These are phyloP conservation scores for Tolypocladium album DNA, from an alignment of 2,329 filamentous ascomycete species.

Conservation along the genomic window DNA sequence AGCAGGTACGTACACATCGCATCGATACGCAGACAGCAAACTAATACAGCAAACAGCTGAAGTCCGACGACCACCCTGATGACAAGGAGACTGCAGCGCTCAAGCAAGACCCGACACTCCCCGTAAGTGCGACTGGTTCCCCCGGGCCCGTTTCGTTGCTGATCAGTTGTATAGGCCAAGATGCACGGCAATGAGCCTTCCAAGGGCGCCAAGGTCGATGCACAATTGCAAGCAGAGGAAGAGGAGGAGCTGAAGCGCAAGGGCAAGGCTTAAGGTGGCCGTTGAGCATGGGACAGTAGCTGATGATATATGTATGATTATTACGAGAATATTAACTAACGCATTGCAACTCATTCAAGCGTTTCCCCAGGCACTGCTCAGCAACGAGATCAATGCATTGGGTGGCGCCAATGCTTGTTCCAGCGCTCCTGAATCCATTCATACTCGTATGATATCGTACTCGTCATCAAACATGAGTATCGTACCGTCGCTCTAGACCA, in stretches of 20 bases:
- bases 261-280: constrained; percentile 18
- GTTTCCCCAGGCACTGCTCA: neutral
- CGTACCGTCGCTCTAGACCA: neutral
- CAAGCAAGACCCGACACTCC: constrained; percentile 52
- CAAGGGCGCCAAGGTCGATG: constrained; percentile 61
- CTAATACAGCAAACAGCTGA: constrained; percentile 14
- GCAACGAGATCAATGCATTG: neutral
- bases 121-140: constrained; percentile 26
- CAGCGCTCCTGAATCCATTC: neutral
- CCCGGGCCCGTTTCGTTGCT: neutral
- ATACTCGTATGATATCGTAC: too few species aligned
- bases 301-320: neutral
- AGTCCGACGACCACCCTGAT: constrained; percentile 35
- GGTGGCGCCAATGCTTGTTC: neutral
- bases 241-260: constrained; percentile 53
- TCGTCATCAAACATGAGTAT: neutral
- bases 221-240: constrained; percentile 57
- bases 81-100: constrained; percentile 25
- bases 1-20: constrained; percentile 33
- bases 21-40: neutral
- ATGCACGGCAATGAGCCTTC: constrained; percentile 65
- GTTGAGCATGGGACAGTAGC: neutral
- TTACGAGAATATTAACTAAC: too few species aligned
- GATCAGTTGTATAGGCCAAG: constrained; percentile 34
- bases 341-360: too few species aligned